Evolutionary conservation across 2,329 filamentous ascomycete species (phyloP).

Genomic region (Ophiocordyceps camponoti-leonardi): DNA sequence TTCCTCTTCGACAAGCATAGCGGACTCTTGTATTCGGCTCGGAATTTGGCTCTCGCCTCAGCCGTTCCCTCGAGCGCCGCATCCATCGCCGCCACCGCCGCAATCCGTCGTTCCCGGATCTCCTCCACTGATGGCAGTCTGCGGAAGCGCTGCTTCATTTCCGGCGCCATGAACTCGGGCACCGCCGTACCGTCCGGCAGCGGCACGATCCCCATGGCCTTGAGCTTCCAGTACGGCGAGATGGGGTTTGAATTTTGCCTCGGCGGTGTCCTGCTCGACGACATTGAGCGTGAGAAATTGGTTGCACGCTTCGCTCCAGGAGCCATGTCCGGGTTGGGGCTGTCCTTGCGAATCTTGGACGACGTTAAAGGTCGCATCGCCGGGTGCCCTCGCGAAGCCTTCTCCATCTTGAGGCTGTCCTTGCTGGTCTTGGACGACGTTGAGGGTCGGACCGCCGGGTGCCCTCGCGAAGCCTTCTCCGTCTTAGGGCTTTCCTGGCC

Average conservation of each 20-base stretch:
- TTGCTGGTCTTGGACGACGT: too few species aligned
- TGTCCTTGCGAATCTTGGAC: too few species aligned
- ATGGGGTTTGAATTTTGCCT: constrained; percentile 16
- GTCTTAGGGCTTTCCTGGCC: constrained; percentile 1
- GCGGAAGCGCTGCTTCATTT: constrained; percentile 12
- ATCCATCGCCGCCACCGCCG: neutral
- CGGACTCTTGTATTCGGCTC: neutral
- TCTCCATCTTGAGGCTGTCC: constrained; percentile 17
- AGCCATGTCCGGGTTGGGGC: constrained; percentile 15
- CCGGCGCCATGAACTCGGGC: constrained; percentile 30
- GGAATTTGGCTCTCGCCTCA: constrained; percentile 7
- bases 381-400: too few species aligned
- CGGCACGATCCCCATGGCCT: constrained; percentile 32
- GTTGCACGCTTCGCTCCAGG: constrained; percentile 12
- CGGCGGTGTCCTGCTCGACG: constrained; percentile 5
- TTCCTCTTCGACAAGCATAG: constrained; percentile 3
- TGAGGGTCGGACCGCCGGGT: too few species aligned
- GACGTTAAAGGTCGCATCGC: too few species aligned
- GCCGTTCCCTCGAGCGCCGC: neutral
- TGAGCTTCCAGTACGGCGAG: constrained; percentile 27
- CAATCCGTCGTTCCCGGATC: neutral
- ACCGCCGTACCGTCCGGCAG: constrained; percentile 35
- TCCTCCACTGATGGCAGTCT: neutral
- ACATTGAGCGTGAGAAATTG: constrained; percentile 18
- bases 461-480: constrained; percentile 2